Evolutionary conservation across 1,284 basidiomycete genomes (phyloP), one percentile per base, ranked within the genome.

Genomic region (Cryptococcus wingfieldii): DNA sequence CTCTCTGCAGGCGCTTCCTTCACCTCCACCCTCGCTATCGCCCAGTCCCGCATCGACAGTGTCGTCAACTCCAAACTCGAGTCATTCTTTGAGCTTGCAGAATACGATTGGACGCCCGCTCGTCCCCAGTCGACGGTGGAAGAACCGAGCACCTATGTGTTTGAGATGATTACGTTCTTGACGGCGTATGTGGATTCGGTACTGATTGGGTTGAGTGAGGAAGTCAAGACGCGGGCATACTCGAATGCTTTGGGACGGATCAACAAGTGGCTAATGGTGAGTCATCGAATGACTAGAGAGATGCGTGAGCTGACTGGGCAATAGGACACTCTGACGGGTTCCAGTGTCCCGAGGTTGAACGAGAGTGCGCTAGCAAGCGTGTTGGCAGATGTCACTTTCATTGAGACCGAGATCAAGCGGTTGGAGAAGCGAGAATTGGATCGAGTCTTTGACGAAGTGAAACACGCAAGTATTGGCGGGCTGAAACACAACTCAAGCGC

Each of bases 101-200:
- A 96, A 74, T 97, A 98, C 74, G 87, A 96, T 66, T 97, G 92
- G 91, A 88, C 86, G 50, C 88, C 93, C 2, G 62, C 66, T 10
- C 49, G 60, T 25, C 68, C 69, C 2, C 60, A 65, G 27, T 59
- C 58, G 6, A 69, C 68, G 4, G 86, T 88, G 66, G 80, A 82
- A 57, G 84, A 84, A 44, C 90, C 92, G 45, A 95, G 91, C 81
- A 77, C 73, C 80, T 98, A 97, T 76, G 82, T 98, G 8, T 88
- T 91, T 70, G 96, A 98, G 74, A 84, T 98, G 69, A 84, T 96
- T 69, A 93, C 93, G 67, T 99, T 95, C 89, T 81, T 98, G 45
- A 91, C 88, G 41, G 96, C 94, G 1, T 90, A 97, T 63, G 92
- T 98, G 63, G 95, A 98, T 74, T 89, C 89, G 31, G 86, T 98